Base-by-base conservation (phyloP, 2,329 filamentous ascomycete species). In the Diaporthe capsici region DNA sequence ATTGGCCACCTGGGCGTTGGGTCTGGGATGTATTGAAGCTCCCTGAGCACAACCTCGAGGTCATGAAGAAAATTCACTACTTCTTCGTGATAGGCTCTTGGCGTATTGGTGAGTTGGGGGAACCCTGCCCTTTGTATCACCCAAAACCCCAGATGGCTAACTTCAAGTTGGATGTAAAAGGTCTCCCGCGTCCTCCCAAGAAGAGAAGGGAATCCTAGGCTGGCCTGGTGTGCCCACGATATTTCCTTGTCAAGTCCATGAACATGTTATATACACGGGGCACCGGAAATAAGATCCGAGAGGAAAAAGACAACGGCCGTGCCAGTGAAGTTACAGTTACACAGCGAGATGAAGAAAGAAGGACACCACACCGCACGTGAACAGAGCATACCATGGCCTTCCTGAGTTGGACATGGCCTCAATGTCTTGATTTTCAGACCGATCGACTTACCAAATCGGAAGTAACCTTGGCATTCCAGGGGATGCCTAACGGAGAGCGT, bases 11-110 rank as follows among this genome's bases (percentile, higher is more conserved):
- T 10, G 68, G 68, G 39, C 17, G 0, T 25, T 71, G 53, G 68
- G 1, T 71, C 25, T 13, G 8, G 9, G 68, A 71, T 1, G 15
- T 58, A 34, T 12, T 60, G 7, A 49, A 17, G 9, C 51, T 58
- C 25, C 68, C 39, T 47, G 67, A 71, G 25, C 22, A 71, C 25
- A 71, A 71, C 51, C 51, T 71, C 3, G 0, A 1, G 9, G 67
- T 25, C 8, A 71, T 71, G 51, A 44, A 47, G n/a, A 8, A n/a
- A 5, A 71, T 71, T 25, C 15, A 20, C 9, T 71, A 71, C 67
- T 71, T 10, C 1, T 58, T 71, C 7, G 2, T 15, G 17, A 57
- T 71, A 47, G 37, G 67, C 37, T 28, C 28, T 28, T 28, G 28
- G 28, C 28, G 28, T 0, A 5, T 71, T 58, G 51, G 51, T 58